A percentile compares a stretch with the other conserved stretches of the same genome.
Conservation (phyloP, 371 early-diverging fungal species). For the Apophysomyces ossiformis region DNA sequence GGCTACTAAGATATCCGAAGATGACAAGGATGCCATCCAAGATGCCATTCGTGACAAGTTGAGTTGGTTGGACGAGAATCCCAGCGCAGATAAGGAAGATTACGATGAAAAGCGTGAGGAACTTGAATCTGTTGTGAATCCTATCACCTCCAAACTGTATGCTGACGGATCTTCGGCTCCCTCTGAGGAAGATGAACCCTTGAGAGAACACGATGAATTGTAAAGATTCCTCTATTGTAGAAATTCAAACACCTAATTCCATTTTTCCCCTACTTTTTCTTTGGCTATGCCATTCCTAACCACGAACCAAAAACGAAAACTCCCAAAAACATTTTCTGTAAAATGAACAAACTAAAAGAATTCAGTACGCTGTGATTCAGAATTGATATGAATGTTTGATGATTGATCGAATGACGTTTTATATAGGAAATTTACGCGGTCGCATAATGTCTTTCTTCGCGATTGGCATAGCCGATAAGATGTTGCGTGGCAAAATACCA, state of each 20-base stretch:
- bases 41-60: constrained; percentile 86
- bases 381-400: neutral
- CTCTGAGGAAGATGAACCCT: constrained; percentile 66
- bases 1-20: constrained; percentile 77
- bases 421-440: no score
- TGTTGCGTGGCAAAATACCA: no score
- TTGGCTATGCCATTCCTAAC: neutral
- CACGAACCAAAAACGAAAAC: neutral
- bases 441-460: no score
- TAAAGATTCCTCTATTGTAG: constrained; percentile 40
- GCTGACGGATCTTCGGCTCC: constrained; percentile 59
- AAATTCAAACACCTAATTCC: constrained; percentile 1
- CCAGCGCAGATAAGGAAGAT: constrained; percentile 75
- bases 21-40: constrained; percentile 87
- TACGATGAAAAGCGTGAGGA: constrained; percentile 84
- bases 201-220: constrained; percentile 77
- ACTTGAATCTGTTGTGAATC: constrained; percentile 85
- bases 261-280: neutral
- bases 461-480: no score
- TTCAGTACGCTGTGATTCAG: neutral
- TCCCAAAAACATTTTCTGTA: constrained; percentile 4
- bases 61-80: constrained; percentile 81
- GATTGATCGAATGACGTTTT: no score
- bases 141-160: constrained; percentile 87
- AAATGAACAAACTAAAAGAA: constrained; percentile 1